Evolutionary conservation across 1,139 yeast species (phyloP), one percentile per base, ranked within the genome.

Genomic region (Taiozyma sp.): DNA sequence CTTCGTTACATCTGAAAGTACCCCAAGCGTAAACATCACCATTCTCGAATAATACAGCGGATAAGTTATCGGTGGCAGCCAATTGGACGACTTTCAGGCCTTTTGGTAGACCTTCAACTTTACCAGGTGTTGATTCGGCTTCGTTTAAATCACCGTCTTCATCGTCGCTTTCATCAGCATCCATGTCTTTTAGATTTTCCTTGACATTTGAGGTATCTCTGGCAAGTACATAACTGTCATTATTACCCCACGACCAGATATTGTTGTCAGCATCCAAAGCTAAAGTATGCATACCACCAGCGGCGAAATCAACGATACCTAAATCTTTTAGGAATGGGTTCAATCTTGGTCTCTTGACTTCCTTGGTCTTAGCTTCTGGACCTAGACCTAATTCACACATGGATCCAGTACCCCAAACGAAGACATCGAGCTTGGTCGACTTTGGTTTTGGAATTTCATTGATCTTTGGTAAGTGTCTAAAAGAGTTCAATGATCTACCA

Each of bases 11-110:
- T 68, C 95, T 81, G 73, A 93, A 93, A 34, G 97, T 88, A 42
- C 99, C 99, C 98, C 99, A 93, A 0, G 98, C 96, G 69, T 86
- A 93, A 14, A 93, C 90, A 46, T 87, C 90, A 37, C 99, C 99
- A 51, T 81, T 83, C 45, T 80, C 84, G 47, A 85, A 79, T 52
- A 95, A 70, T 1, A 81, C 90, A 16, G 93, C 93, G 51, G 96
- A 87, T 55, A 91, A 71, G 61, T 90, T 91, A 65, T 93, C 99
- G 14, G 98, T 87, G 4, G 98, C 97, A n/a, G 90, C 91, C 42
- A 91, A 68, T 62, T 85, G 93, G 16, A 88, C 88, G 53, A 91
- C 81, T 47, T 75, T 77, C 7, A 62, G 62, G 41, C 72, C 76
- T 5, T 66, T 69, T 28, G 96, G 95, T 51, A 88, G 72, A 1